phyloP scores from a whole-genome alignment of 176 grass and related monocot genomes.

The Cenchrus americanus region DNA sequence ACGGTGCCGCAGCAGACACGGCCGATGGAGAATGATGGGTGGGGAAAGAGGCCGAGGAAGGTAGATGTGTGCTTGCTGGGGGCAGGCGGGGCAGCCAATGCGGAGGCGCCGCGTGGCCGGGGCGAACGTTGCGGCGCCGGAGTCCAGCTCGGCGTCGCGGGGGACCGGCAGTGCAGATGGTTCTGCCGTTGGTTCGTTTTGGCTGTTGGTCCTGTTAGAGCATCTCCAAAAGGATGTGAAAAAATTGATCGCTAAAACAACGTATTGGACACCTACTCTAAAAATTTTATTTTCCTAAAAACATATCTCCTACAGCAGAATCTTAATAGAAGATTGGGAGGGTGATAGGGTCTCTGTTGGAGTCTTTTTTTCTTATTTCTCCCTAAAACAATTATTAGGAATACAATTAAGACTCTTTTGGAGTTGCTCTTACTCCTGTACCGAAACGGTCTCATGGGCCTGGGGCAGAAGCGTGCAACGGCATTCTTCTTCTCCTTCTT shows the following conservation, averaged over 20 bases:
- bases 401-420: no score
- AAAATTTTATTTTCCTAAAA: no score
- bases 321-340: no score
- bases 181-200: constrained; percentile 34
- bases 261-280: no score
- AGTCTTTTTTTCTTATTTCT: no score
- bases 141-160: background rate
- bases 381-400: no score
- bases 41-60: constrained; percentile 39
- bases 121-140: constrained; percentile 57
- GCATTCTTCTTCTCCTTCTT: background rate
- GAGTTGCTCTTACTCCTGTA: no score
- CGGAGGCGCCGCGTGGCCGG: constrained; percentile 3
- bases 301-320: no score
- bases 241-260: no score
- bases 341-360: no score
- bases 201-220: constrained; percentile 46
- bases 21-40: constrained; percentile 29
- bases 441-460: background rate
- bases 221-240: no score
- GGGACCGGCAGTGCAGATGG: background rate
- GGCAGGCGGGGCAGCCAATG: constrained; percentile 14
- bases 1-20: constrained; percentile 32
- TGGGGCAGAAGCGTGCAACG: background rate
- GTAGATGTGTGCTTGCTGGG: constrained; percentile 28